Evolutionary conservation across 176 grass and related monocot species (phyloP), one percentile per base, ranked within the genome.

Genomic region (Zoysia pacifica): DNA sequence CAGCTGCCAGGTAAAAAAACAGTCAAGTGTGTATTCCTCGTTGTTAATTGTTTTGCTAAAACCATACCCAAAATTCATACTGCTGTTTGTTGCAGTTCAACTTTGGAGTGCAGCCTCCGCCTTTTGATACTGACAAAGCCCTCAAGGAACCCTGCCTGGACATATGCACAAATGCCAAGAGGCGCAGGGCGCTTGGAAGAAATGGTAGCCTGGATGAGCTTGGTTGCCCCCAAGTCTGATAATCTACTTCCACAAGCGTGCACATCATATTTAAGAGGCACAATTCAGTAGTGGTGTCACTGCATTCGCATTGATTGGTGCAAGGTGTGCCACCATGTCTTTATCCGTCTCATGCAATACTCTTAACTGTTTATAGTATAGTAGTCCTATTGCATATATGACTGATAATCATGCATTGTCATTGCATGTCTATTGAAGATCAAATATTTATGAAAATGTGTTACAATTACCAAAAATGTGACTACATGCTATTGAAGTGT

Each of bases 121-220:
- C 84, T 73, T 19, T 79, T 4, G 72, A 69, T 45, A 11, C 36
- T 11, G 90, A 97, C 74, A 92, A 97, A 82, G 82, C 87, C 74
- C 87, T 93, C n/a, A 87, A 82, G 64, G 93, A 97, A 59, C 87
- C 90, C n/a, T 97, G 93, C 77, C 58, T 97, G 87, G 90, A 83
- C 72, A 90, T 93, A 15, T 97, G 93, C 81, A 68, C 87, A 60
- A 97, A 76, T 59, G 87, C 82, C 9, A 88, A 36, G 61, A 79
- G 85, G 14, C 90, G 85, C 4, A 88, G 67, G 78, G 90, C 86
- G 67, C 66, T 84, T 6, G 36, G 87, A 28, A 70, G 39, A 43
- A 78, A 37, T 19, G 36, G 77, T 19, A 7, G 41, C 72, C 65
- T 42, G 8, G 82, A 89, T 59, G 65, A 4, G 16, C 56, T 85